phyloP scores from a whole-genome alignment of 2,329 filamentous ascomycete species.

The Salinomyces thailandicus region DNA sequence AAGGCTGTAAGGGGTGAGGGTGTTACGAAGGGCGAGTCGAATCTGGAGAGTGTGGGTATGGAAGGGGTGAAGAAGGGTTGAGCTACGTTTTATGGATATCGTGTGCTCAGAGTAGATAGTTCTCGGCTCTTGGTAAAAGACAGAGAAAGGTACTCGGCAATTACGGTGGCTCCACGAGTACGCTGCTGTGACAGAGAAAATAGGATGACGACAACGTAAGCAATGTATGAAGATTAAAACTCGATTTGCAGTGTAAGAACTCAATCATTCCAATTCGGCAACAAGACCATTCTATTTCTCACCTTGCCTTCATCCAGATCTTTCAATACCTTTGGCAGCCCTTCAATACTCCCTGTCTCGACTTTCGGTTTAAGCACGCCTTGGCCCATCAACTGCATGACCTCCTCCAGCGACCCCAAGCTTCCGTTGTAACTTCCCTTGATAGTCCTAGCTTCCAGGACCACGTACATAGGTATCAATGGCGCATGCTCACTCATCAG shows the following conservation, averaged over 20 bases:
- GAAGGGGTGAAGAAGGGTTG: neutral
- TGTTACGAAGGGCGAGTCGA: conserved; percentile 7
- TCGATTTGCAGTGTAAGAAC: too few relatives aligned
- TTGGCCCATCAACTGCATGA: conserved; percentile 27
- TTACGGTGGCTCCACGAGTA: too few relatives aligned
- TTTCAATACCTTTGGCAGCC: conserved; percentile 27
- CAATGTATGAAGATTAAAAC: too few relatives aligned
- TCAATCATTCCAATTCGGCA: conserved; percentile 15
- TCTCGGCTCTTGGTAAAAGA: too few relatives aligned
- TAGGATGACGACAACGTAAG: too few relatives aligned
- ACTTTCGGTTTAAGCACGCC: conserved; percentile 28
- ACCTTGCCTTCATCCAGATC: conserved; percentile 29
- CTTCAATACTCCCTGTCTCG: conserved; percentile 22
- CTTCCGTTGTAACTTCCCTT: conserved; percentile 33
- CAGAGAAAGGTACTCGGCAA: too few relatives aligned
- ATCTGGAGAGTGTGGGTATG: conserved; percentile 6
- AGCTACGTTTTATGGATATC: too few relatives aligned
- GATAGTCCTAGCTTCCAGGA: conserved; percentile 9
- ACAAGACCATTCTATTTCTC: conserved; percentile 20
- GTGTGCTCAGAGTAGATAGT: too few relatives aligned
- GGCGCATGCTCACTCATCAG: conserved; percentile 10
- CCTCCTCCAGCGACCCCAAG: conserved; percentile 29
- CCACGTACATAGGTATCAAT: conserved; percentile 6
- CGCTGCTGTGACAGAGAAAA: too few relatives aligned
- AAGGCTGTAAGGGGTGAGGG: conserved; percentile 15